A percentile compares a stretch with the other conserved stretches of the same genome.
These are phyloP conservation scores for Penicillium sp. DNA, from an alignment of 2,329 filamentous ascomycete species.

Conservation along the genomic window DNA sequence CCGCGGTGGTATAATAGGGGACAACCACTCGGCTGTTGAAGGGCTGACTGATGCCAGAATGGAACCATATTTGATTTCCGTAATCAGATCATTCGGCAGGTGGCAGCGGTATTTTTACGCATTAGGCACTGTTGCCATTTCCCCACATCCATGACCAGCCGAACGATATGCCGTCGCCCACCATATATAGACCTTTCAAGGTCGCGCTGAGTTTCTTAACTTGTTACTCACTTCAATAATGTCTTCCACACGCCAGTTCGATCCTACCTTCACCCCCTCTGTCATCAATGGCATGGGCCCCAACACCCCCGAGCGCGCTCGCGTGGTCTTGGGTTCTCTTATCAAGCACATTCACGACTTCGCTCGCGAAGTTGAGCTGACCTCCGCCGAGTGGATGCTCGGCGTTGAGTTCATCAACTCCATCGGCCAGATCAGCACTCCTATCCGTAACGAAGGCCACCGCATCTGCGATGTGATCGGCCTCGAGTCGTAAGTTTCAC, in stretches of 20 bases:
- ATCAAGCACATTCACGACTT: conserved; percentile 77
- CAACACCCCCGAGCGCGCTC: conserved; percentile 62
- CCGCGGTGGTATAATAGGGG: conserved; percentile 3
- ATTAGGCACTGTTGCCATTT: conserved; percentile 5
- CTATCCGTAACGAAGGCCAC: conserved; percentile 71
- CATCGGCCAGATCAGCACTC: conserved; percentile 66
- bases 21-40: conserved; percentile 8
- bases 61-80: neutral
- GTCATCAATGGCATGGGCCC: conserved; percentile 73
- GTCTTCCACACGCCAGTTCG: conserved; percentile 39
- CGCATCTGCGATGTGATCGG: conserved; percentile 71
- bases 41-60: conserved; percentile 2
- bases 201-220: conserved; percentile 4
- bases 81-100: conserved; percentile 8
- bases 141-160: conserved; percentile 35
- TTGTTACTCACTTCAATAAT: conserved; percentile 9
- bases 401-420: conserved; percentile 74
- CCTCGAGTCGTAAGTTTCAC: conserved; percentile 55
- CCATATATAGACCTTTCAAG: conserved; percentile 17
- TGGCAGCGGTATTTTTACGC: conserved; percentile 6
- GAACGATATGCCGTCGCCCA: conserved; percentile 24
- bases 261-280: conserved; percentile 72
- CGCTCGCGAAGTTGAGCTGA: conserved; percentile 72
- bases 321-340: conserved; percentile 61
- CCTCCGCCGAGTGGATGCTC: conserved; percentile 71